Percentiles rank a stretch among this genome's conserved stretches.
Conservation (phyloP, 495 filamentous ascomycete species). For the Talaromyces stipitatus region DNA sequence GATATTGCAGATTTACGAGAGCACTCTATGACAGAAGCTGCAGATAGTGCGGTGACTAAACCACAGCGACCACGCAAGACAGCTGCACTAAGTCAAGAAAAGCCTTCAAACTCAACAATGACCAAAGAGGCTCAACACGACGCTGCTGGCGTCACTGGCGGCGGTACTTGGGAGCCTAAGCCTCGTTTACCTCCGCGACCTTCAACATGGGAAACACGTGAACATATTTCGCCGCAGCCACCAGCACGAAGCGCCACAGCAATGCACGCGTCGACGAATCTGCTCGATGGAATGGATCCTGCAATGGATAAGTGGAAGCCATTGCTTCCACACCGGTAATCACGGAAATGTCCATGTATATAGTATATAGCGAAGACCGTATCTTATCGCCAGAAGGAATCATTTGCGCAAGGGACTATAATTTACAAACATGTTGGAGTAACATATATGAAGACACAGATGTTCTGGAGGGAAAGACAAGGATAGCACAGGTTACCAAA, state of each 20-base stretch:
- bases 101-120: background rate
- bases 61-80: conserved; percentile 1
- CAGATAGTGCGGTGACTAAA: background rate
- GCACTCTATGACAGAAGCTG: background rate
- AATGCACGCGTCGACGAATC: background rate
- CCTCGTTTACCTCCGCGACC: background rate
- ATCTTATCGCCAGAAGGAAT: background rate
- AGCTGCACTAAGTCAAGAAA: background rate
- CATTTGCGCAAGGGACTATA: too few species aligned
- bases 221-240: background rate
- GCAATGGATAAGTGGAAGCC: background rate
- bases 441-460: too few species aligned
- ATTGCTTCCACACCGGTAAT: background rate
- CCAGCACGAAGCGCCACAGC: background rate
- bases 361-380: background rate
- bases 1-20: background rate
- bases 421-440: too few species aligned
- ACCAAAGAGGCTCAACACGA: background rate
- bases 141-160: background rate
- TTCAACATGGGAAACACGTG: background rate
- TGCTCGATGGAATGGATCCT: background rate
- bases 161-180: background rate
- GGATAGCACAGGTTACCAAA: too few species aligned
- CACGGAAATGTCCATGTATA: background rate
- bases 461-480: too few species aligned